Conservation (phyloP, 306 rosid genomes). For the Prunus mongolica region DNA sequence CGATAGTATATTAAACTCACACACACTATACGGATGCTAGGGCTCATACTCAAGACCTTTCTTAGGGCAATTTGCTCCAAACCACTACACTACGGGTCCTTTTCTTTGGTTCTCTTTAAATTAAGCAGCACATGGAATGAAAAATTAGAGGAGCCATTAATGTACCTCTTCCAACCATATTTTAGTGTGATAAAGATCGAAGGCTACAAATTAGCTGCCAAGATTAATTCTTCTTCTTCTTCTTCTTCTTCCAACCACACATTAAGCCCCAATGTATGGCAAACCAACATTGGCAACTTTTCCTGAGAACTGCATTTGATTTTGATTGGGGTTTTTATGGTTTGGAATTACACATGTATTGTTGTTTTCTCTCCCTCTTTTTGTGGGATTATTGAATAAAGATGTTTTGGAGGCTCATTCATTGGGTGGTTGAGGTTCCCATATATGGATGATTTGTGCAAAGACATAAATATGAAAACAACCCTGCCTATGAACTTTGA, state of each 20-base stretch:
- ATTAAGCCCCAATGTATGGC: neutral
- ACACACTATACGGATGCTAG: too few species aligned
- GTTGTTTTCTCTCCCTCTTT: neutral
- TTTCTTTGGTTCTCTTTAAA: constrained; percentile 5
- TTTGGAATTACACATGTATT: neutral
- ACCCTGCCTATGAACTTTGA: neutral
- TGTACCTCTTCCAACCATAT: neutral
- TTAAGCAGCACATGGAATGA: constrained; percentile 9
- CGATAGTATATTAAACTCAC: too few species aligned
- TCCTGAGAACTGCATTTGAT: constrained; percentile 5
- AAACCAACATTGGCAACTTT: constrained; percentile 5
- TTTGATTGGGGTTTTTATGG: constrained; percentile 1
- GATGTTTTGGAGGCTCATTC: too few species aligned
- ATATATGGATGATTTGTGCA: constrained; percentile 1
- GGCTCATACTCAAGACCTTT: too few species aligned
- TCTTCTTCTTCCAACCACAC: neutral
- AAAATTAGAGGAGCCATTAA: constrained; percentile 20
- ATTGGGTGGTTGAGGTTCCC: neutral
- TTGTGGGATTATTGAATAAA: too few species aligned
- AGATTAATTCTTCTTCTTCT: neutral
- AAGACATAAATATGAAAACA: constrained; percentile 12
- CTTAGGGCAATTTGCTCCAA: rapidly evolving
- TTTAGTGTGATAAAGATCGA: constrained; percentile 4
- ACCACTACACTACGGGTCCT: too few species aligned
- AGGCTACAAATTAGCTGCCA: neutral